Conservation (phyloP, 345 rosid species). For the Theobroma cacao region DNA sequence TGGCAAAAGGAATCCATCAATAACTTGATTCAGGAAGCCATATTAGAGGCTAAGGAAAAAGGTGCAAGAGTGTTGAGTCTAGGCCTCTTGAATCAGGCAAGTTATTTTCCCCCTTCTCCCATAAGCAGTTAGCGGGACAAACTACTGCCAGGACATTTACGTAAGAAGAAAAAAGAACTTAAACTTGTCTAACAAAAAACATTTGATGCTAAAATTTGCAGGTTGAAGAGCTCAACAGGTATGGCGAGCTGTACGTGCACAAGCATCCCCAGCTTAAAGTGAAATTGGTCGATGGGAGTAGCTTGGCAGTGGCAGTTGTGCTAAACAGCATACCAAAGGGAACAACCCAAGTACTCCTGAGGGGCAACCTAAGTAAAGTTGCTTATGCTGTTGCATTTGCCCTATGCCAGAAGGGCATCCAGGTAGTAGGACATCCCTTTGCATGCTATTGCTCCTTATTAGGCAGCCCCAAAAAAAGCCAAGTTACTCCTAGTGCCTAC, state of each 20-base stretch:
- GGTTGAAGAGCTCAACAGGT: constrained; percentile 55
- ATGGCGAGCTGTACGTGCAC: constrained; percentile 44
- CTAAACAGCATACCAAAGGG: constrained; percentile 54
- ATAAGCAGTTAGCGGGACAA: neutral
- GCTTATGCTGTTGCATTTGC: constrained; percentile 44
- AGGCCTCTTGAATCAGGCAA: constrained; percentile 66
- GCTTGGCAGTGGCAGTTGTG: constrained; percentile 54
- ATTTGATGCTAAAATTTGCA: neutral
- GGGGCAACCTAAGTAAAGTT: constrained; percentile 52
- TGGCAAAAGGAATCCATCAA: constrained; percentile 43
- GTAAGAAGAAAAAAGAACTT: neutral
- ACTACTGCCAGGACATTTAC: neutral
- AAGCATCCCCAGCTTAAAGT: constrained; percentile 44
- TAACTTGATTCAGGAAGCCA: constrained; percentile 53
- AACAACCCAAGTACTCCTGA: constrained; percentile 42
- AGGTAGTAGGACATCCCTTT: constrained; percentile 36
- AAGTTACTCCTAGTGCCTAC: neutral
- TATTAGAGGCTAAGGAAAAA: constrained; percentile 50
- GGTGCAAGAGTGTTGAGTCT: constrained; percentile 59
- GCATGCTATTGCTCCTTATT: constrained; percentile 18
- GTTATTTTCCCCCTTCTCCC: neutral
- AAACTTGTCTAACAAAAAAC: neutral
- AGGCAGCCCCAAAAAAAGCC: neutral
- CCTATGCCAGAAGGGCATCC: constrained; percentile 44
- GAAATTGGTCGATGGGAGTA: constrained; percentile 68